These are phyloP conservation scores for Massarina eburnea DNA, from an alignment of 2,329 filamentous ascomycete genomes.

Conservation along the genomic window DNA sequence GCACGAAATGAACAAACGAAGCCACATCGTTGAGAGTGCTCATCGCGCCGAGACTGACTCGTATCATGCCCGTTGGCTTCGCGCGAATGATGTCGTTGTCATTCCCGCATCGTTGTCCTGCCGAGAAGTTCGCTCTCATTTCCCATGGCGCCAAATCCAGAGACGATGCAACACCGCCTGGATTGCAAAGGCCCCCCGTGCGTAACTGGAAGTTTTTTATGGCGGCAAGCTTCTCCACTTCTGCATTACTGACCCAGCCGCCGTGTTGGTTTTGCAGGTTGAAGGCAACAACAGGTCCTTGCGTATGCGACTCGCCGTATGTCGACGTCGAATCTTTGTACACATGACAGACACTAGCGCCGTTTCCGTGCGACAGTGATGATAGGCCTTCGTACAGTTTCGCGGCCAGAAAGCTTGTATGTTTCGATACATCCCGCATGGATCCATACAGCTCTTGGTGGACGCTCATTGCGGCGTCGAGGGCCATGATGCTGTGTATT, in stretches of 20 bases:
- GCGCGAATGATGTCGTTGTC: slow-evolving; percentile 80
- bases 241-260: slow-evolving; percentile 75
- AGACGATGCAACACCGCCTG: slow-evolving; percentile 76
- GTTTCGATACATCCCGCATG: slow-evolving; percentile 68
- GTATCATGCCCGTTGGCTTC: slow-evolving; percentile 84
- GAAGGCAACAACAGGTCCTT: slow-evolving; percentile 80
- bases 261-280: slow-evolving; percentile 72
- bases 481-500: slow-evolving; percentile 84
- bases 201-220: slow-evolving; percentile 81
- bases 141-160: slow-evolving; percentile 78
- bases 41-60: slow-evolving; percentile 88
- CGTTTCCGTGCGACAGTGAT: slow-evolving; percentile 69
- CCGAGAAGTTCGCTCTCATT: slow-evolving; percentile 79
- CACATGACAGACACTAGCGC: slow-evolving; percentile 63
- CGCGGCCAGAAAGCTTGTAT: slow-evolving; percentile 67
- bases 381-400: slow-evolving; percentile 62
- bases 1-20: slow-evolving; percentile 69
- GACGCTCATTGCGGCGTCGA: slow-evolving; percentile 71
- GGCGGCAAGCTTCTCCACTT: slow-evolving; percentile 83
- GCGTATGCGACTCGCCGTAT: slow-evolving; percentile 49
- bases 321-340: slow-evolving; percentile 54
- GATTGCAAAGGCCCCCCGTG: slow-evolving; percentile 89
- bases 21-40: slow-evolving; percentile 76
- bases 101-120: slow-evolving; percentile 80
- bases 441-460: slow-evolving; percentile 71